Base-by-base conservation (phyloP, 495 filamentous ascomycete genomes). In the Talaromyces trachyspermus region DNA sequence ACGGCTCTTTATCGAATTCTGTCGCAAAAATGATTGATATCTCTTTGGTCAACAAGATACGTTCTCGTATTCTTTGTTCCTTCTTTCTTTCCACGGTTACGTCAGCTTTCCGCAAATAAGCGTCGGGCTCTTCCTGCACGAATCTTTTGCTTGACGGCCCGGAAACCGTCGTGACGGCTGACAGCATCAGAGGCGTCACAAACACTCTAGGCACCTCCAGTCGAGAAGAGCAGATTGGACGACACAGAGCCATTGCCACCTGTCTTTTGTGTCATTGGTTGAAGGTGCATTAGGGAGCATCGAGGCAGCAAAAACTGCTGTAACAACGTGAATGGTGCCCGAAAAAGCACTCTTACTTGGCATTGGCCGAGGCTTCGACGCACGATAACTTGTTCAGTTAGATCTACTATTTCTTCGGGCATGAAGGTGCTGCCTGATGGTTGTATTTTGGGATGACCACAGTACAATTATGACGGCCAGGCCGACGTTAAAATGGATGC, bases 241-340 rank as follows among this genome's bases (percentile, higher is more conserved):
- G 20, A 12, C 5, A 18, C 18, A 8, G 29, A 6, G 14, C 29
- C 12, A 22, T 24, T 46, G 32, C 44, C 44, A 46, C 32, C 30
- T 46, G 30, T 46, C 30, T 20, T 36, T 14, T 19, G 44, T 25
- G 25, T 25, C 29, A 46, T 46, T 46, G 44, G 44, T 9, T 30
- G 32, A 46, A 36, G 14, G 10, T 24, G 32, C 11, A 26, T 24
- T 14, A 4, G 6, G 22, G n/a, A 24, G 39, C 19, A 42, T 25
- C 17, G 23, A 26, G 19, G 10, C 20, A 2, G 23, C 35, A 18
- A 37, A 14, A 9, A 37, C 20, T 37, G 15, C 20, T 41, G 19
- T 22, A 19, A 41, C 9, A 6, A 9, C 22, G 12, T 23, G 7
- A 24, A 15, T 41, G 38, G 15, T 41, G 38, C 38, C 38, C 20